Base-by-base conservation (phyloP, 352 stramenopile species). In the Ochromonadaceae sp. region DNA sequence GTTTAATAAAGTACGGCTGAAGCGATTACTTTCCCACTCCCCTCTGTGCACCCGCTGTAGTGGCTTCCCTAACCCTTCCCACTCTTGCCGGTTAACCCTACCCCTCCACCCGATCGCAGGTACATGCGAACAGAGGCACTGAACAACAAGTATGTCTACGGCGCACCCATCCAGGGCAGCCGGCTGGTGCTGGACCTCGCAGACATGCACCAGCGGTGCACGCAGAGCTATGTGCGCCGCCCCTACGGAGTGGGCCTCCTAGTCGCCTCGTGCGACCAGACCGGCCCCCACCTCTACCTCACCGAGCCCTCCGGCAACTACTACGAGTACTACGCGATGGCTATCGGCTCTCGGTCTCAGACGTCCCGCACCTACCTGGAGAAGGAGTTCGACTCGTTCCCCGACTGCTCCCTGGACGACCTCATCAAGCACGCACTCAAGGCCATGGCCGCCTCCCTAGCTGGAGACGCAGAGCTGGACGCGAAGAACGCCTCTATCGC, bases 101-200 rank as follows among this genome's bases (percentile, higher is more conserved):
- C n/a, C n/a, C n/a, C n/a, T n/a, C n/a, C n/a, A 46, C n/a, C 40
- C n/a, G 40, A 10, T 28, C 20, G 26, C 55, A 85, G 79, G 59
- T 94, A 93, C 72, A 95, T 96, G 86, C 81, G 92, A 43, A 98
- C 88, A 53, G 93, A 98, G 77, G 96, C 90, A 69, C 76, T 98
- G 57, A 98, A 98, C 77, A 90, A 98, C 83, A 98, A 97, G 78
- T 98, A 97, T 72, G 86, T 98, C 39, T 98, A 97, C 74, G 91
- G 91, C 53, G 92, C 88, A 63, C 76, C 78, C 65, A 92, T 98
- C 65, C 89, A 91, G 20, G 85, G 90, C 10, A 85, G 87, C 40
- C 80, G 90, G 10, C 76, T 99, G 48, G 91, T 97, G 30, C 85
- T 81, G 56, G 90, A 98, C 73, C 74, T 99, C 17, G 92, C 93